Conservation (phyloP, 306 rosid genomes). For the Vicia villosa region DNA sequence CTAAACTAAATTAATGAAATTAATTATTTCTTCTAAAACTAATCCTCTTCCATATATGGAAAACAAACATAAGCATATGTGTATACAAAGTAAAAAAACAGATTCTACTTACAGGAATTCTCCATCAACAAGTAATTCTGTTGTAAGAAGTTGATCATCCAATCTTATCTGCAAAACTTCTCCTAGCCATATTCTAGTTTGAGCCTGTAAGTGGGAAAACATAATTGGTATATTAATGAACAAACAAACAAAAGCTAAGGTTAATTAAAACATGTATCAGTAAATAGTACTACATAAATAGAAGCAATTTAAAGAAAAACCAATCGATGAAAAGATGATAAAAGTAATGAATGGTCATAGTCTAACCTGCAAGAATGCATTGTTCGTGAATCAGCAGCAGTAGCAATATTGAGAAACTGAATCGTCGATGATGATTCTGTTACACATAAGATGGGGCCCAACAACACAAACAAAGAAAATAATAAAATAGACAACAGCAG, state of each 20-base stretch:
- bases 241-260: no score
- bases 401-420: no score
- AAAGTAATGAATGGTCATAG: not conserved
- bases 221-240: not conserved
- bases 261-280: no score
- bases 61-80: not conserved
- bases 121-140: slow-evolving; percentile 60
- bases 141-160: slow-evolving; percentile 41
- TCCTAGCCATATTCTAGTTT: slow-evolving; percentile 62
- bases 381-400: slow-evolving; percentile 34
- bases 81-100: not conserved
- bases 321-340: not conserved
- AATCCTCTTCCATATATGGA: not conserved
- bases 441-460: no score
- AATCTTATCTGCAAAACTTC: slow-evolving; percentile 58
- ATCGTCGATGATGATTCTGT: slow-evolving; percentile 27
- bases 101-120: slow-evolving; percentile 57
- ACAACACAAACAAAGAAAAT: no score
- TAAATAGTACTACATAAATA: no score
- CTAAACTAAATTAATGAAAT: not conserved
- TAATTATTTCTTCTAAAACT: not conserved
- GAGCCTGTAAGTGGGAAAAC: slow-evolving; percentile 49
- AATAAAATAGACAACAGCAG: no score
- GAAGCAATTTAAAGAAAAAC: no score
- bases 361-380: slow-evolving; percentile 60